Evolutionary conservation across 108 stramenopile species (phyloP), one percentile per base, ranked within the genome.

Genomic region (Phaeodactylum tricornutum): DNA sequence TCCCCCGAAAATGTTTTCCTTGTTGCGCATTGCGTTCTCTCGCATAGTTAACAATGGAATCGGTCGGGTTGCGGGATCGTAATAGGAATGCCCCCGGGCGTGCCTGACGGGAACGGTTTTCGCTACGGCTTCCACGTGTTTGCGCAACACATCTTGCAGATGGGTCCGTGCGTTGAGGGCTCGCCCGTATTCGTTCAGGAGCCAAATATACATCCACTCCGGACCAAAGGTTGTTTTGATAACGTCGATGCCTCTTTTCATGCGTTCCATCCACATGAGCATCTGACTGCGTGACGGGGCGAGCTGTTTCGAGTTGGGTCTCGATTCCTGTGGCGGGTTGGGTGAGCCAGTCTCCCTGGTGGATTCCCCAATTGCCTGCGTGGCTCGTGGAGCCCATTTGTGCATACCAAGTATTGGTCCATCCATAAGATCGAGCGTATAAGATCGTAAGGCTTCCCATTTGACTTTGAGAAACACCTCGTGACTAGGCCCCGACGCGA

Each of bases 221-320:
- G 63, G 49, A 2, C 63, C 63, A 37, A 59, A 57, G 7, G 55
- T 57, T 8, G 52, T 45, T 28, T 64, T 53, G 37, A 64, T 53
- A 33, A 51, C 55, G 31, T 56, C 59, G n/a, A 64, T 32, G 30
- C 63, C 63, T 29, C 36, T 29, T 24, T 64, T 64, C 24, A 64
- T 38, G 2, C 63, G 55, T 36, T 64, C 55, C 55, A 64, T 64
- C 63, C 63, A 64, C 38, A 64, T 24, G 0, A 64, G 26, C 55
- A 64, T 40, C 36, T 25, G 6, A 21, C 44, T 50, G 29, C 46
- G n/a, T n/a, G n/a, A n/a, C n/a, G n/a, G n/a, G n/a, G n/a, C n/a
- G n/a, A n/a, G n/a, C n/a, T n/a, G n/a, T n/a, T n/a, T n/a, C n/a
- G n/a, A n/a, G n/a, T n/a, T n/a, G n/a, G n/a, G n/a, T n/a, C n/a